Percentiles rank a stretch among this genome's conserved stretches.
These are phyloP conservation scores for Penicillium sp. DNA, from an alignment of 2,329 filamentous ascomycete species.

Conservation along the genomic window DNA sequence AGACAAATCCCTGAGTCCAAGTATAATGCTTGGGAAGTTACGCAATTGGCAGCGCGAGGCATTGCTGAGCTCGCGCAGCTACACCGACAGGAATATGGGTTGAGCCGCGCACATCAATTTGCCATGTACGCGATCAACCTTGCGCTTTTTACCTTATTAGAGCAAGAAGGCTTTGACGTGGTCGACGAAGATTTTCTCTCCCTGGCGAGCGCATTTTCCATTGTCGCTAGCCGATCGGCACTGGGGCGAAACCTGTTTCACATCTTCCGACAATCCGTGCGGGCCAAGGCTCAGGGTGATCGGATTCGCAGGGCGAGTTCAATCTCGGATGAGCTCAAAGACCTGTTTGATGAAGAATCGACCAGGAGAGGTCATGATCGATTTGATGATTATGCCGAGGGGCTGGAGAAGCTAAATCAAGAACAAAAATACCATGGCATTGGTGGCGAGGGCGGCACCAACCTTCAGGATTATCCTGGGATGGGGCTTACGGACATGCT, in stretches of 20 bases:
- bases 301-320: slow-evolving; percentile 23
- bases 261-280: slow-evolving; percentile 36
- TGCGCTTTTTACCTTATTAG: slow-evolving; percentile 37
- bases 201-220: slow-evolving; percentile 34
- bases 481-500: slow-evolving; percentile 39
- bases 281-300: slow-evolving; percentile 31
- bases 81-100: slow-evolving; percentile 35
- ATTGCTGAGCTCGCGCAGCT: slow-evolving; percentile 33
- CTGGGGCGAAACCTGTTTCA: slow-evolving; percentile 37
- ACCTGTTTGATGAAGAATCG: slow-evolving; percentile 32
- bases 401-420: slow-evolving; percentile 34
- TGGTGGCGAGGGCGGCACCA: slow-evolving; percentile 10
- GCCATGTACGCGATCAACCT: slow-evolving; percentile 42
- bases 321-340: slow-evolving; percentile 34
- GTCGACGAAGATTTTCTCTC: slow-evolving; percentile 37
- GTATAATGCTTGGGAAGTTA: slow-evolving; percentile 24
- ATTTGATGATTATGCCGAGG: slow-evolving; percentile 35
- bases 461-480: slow-evolving; percentile 28
- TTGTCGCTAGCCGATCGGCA: slow-evolving; percentile 34
- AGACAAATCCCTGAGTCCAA: slow-evolving; percentile 18
- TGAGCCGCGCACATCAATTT: slow-evolving; percentile 38
- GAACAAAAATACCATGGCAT: slow-evolving; percentile 34
- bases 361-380: slow-evolving; percentile 13
- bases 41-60: slow-evolving; percentile 30
- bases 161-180: slow-evolving; percentile 31